Conservation (phyloP, 1,284 basidiomycete genomes). For the Tremellales sp. region DNA sequence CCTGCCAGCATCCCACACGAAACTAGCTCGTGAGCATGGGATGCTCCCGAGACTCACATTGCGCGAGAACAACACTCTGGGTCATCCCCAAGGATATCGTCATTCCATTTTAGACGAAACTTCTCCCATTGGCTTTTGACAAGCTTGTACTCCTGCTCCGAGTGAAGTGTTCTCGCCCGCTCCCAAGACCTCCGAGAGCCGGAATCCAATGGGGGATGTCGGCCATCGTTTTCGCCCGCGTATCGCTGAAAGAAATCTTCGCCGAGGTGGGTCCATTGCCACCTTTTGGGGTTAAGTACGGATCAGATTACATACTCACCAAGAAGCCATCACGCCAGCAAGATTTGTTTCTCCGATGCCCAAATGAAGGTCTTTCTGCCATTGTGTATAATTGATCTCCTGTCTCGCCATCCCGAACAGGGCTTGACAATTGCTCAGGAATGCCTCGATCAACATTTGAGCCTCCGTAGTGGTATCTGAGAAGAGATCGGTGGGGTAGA, state of each 20-base stretch:
- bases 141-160: slow-evolving; percentile 8
- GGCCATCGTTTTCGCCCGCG: slow-evolving; percentile 41
- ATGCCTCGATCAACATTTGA: slow-evolving; percentile 41
- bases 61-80: slow-evolving; percentile 46
- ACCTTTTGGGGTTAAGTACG: no score
- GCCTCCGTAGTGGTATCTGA: slow-evolving; percentile 14
- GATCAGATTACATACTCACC: no score
- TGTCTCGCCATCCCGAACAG: slow-evolving; percentile 34
- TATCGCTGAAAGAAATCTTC: slow-evolving; percentile 45
- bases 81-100: slow-evolving; percentile 36
- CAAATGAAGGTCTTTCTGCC: no score
- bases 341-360: no score
- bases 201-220: slow-evolving; percentile 47
- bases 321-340: no score
- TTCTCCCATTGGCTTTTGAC: slow-evolving; percentile 7
- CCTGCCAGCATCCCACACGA: slow-evolving; percentile 11
- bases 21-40: background rate
- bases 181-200: slow-evolving; percentile 41
- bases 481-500: slow-evolving; percentile 38
- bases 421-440: slow-evolving; percentile 42
- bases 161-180: slow-evolving; percentile 25
- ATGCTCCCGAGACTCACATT: slow-evolving; percentile 13
- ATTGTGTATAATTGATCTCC: slow-evolving; percentile 18
- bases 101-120: slow-evolving; percentile 46
- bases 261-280: slow-evolving; percentile 45